These are phyloP conservation scores for Kurtzmaniella quercitrusa DNA, from an alignment of 1,139 yeast genomes.

Conservation along the genomic window DNA sequence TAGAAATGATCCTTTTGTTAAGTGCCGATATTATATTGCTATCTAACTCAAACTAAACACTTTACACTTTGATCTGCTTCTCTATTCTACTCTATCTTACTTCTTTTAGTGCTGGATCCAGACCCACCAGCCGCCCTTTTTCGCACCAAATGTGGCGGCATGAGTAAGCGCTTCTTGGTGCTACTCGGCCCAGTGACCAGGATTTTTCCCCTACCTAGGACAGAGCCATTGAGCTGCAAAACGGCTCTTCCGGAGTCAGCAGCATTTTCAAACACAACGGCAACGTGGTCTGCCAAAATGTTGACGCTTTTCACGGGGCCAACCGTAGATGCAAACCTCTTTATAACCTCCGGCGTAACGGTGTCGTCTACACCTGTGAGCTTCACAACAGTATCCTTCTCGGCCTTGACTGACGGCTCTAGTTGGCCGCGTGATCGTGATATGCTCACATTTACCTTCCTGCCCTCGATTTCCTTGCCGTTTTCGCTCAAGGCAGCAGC, in stretches of 20 bases:
- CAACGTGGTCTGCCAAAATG: conserved; percentile 48
- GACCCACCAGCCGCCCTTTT: conserved; percentile 4
- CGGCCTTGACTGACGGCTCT: not conserved
- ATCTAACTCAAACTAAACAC: too few species aligned
- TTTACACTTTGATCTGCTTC: too few species aligned
- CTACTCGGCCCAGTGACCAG: conserved; percentile 22
- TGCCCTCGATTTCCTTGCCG: conserved; percentile 30
- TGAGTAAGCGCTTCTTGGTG: conserved; percentile 3
- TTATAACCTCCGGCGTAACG: conserved; percentile 39
- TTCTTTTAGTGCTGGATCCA: conserved; percentile 5
- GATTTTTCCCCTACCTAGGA: conserved; percentile 31
- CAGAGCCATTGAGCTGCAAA: conserved; percentile 42
- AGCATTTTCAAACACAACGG: conserved; percentile 46
- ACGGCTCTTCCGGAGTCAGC: conserved; percentile 56
- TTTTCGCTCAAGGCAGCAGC: conserved; percentile 36
- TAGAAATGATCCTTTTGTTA: too few species aligned
- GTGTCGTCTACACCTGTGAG: conserved; percentile 45
- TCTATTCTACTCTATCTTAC: conserved; percentile 1
- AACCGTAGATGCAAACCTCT: conserved; percentile 20
- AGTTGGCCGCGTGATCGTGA: conserved; percentile 21
- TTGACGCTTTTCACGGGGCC: conserved; percentile 40
- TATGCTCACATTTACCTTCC: conserved; percentile 42
- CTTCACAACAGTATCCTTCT: conserved; percentile 32
- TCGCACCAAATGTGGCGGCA: conserved; percentile 9
- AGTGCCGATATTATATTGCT: too few species aligned